Evolutionary conservation across 1,139 yeast genomes (phyloP).

Genomic region (Magnusiomyces tetraspermus): DNA sequence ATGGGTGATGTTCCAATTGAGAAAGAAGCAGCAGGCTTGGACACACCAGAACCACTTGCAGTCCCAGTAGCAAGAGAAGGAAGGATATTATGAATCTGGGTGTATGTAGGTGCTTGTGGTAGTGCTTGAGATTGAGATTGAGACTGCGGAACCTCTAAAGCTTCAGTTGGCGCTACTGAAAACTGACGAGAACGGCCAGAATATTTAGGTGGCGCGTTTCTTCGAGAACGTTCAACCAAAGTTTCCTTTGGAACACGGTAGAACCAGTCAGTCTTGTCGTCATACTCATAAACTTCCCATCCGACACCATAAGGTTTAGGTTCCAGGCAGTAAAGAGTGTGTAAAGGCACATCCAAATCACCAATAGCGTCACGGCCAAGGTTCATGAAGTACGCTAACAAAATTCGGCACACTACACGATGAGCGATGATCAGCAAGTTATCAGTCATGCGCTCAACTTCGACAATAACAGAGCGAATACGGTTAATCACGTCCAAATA

Average conservation of each 20-base stretch:
- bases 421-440: constrained; percentile 78
- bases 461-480: constrained; percentile 81
- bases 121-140: neutral
- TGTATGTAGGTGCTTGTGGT: neutral
- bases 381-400: constrained; percentile 82
- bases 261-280: constrained; percentile 72
- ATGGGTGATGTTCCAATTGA: neutral
- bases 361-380: constrained; percentile 75
- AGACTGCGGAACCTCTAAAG: no score
- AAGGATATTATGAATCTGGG: neutral
- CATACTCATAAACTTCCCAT: constrained; percentile 80
- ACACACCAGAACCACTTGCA: neutral
- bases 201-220: neutral
- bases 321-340: constrained; percentile 79
- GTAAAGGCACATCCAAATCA: constrained; percentile 85
- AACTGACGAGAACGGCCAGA: constrained; percentile 10
- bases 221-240: constrained; percentile 13
- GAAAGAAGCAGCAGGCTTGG: neutral
- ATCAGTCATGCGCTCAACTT: constrained; percentile 83
- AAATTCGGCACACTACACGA: constrained; percentile 79
- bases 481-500: constrained; percentile 88
- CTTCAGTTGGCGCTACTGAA: constrained; percentile 13
- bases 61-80: neutral
- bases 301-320: constrained; percentile 94
- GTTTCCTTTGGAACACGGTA: constrained; percentile 42